Evolutionary conservation across 345 rosid genomes (phyloP).

Genomic region (Eucalyptus sideroxylon): DNA sequence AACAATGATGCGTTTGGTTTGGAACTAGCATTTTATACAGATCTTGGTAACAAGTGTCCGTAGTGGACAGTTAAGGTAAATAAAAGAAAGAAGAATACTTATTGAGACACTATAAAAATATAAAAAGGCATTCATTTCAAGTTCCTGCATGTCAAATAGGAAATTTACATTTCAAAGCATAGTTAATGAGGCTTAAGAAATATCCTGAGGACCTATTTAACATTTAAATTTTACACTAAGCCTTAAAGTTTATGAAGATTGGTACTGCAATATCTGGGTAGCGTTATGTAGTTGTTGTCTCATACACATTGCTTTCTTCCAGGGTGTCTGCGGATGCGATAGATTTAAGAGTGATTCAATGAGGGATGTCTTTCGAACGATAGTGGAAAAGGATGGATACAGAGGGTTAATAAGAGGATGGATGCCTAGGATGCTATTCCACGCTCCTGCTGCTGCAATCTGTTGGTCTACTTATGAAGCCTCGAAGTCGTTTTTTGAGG

Average conservation of each 20-base stretch:
- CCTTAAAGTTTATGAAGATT: not conserved
- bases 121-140: not conserved
- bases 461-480: conserved; percentile 96
- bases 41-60: not conserved
- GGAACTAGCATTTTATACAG: not conserved
- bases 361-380: conserved; percentile 49
- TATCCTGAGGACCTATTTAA: not conserved
- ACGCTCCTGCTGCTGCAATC: conserved; percentile 99
- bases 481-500: conserved; percentile 58
- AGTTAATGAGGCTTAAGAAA: not conserved
- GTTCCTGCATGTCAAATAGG: not conserved
- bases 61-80: not conserved
- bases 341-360: conserved; percentile 67
- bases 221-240: not conserved
- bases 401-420: conserved; percentile 87
- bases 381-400: conserved; percentile 77
- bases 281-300: not conserved
- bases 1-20: not conserved
- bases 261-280: not conserved
- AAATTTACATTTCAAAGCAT: not conserved
- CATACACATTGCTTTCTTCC: not conserved
- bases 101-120: not conserved
- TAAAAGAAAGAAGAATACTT: not conserved
- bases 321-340: conserved; percentile 99
- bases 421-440: conserved; percentile 97